Conservation (phyloP, 345 rosid species). For the Crucihimalaya himalaica region DNA sequence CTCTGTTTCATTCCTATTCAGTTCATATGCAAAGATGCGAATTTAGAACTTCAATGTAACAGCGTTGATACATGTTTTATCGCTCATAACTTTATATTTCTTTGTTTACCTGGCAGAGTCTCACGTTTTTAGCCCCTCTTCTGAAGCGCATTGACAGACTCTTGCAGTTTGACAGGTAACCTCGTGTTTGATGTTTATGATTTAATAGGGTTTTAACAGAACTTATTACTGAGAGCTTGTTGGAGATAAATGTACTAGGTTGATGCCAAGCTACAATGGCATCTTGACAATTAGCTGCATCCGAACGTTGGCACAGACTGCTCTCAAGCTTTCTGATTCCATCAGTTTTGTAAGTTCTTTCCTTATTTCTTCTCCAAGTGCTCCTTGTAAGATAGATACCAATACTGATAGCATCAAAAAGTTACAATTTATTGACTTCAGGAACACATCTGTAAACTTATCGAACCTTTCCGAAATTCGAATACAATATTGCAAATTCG, state of each 20-base stretch:
- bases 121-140: slow-evolving; percentile 75
- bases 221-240: slow-evolving; percentile 19
- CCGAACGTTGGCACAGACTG: slow-evolving; percentile 79
- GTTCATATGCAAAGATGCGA: slow-evolving; percentile 15
- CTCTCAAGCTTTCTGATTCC: slow-evolving; percentile 76
- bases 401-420: slow-evolving; percentile 23
- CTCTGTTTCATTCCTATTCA: background rate
- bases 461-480: slow-evolving; percentile 68
- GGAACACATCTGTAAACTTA: slow-evolving; percentile 77
- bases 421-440: slow-evolving; percentile 43
- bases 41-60: slow-evolving; percentile 8
- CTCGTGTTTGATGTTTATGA: slow-evolving; percentile 25
- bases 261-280: slow-evolving; percentile 97
- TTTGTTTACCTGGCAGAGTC: slow-evolving; percentile 62
- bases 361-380: background rate
- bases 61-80: slow-evolving; percentile 6
- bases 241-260: slow-evolving; percentile 47
- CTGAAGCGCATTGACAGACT: slow-evolving; percentile 95
- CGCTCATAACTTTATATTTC: slow-evolving; percentile 29
- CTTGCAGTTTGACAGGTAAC: slow-evolving; percentile 91
- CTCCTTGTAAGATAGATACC: slow-evolving; percentile 20
- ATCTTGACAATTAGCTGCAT: slow-evolving; percentile 92
- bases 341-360: slow-evolving; percentile 67
- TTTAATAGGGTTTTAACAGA: slow-evolving; percentile 7
- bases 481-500: slow-evolving; percentile 72